Percentiles rank a stretch among this genome's conserved stretches.
These are phyloP conservation scores for Aspergillus nanangensis DNA, from an alignment of 495 filamentous ascomycete species.

Conservation along the genomic window DNA sequence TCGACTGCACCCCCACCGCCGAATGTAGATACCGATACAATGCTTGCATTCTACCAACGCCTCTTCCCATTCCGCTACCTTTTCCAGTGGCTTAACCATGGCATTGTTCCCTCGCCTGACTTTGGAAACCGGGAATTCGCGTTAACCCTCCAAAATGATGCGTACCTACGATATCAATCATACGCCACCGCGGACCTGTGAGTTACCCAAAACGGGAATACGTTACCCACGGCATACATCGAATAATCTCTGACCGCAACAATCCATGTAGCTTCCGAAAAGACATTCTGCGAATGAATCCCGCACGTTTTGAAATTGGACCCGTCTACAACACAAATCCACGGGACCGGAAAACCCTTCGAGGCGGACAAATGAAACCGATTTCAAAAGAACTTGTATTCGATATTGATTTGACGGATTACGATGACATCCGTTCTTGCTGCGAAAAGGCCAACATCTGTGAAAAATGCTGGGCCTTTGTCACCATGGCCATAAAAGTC, in stretches of 20 bases:
- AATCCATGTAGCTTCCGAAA: constrained; percentile 66
- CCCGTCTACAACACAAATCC: constrained; percentile 93
- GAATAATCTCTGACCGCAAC: constrained; percentile 7
- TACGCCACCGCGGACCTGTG: constrained; percentile 82
- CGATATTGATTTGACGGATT: constrained; percentile 98
- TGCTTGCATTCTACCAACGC: constrained; percentile 91
- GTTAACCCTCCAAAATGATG: constrained; percentile 83
- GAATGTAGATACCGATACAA: constrained; percentile 69
- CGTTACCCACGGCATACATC: too few species aligned
- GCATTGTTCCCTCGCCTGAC: constrained; percentile 75
- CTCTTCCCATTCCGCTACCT: constrained; percentile 93
- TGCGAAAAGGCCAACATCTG: constrained; percentile 93
- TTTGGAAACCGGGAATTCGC: constrained; percentile 94
- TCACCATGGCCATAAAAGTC: constrained; percentile 95
- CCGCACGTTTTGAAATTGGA: constrained; percentile 94
- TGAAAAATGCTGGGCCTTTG: constrained; percentile 90
- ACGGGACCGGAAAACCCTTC: constrained; percentile 82
- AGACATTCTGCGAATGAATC: constrained; percentile 79
- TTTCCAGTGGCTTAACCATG: constrained; percentile 98
- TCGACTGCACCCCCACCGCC: constrained; percentile 22
- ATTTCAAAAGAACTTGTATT: constrained; percentile 91
- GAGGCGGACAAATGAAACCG: constrained; percentile 61
- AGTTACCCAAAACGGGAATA: too few species aligned
- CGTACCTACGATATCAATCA: constrained; percentile 88
- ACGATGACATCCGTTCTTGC: constrained; percentile 94